Base-by-base conservation (phyloP, 2,329 filamentous ascomycete species). In the Curvularia sp. region DNA sequence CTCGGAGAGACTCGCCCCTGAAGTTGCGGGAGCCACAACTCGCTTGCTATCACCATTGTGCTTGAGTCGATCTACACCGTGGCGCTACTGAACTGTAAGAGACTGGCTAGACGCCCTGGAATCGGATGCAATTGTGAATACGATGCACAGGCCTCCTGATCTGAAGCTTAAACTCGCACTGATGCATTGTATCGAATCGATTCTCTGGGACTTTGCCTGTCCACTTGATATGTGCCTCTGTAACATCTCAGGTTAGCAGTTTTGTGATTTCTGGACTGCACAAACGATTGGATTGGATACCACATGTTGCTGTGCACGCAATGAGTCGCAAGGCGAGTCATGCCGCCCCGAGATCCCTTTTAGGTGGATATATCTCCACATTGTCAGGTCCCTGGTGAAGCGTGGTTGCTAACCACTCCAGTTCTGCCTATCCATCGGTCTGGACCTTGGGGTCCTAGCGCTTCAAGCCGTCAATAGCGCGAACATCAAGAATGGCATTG, bases 401-500 rank as follows among this genome's bases (percentile, higher is more conserved):
- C 45, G 13, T 32, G n/a, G 45, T 21, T 21, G 45, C 12, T 34
- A 9, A 21, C 28, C 19, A 12, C 36, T 27, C 34, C 36, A 50
- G 27, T 39, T n/a, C 13, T 43, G 46, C 41, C 36, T 34, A 38
- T 49, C 49, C 50, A 36, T 53, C 38, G 51, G 42, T 57, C 57
- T 55, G 60, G 60, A 50, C 57, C 48, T 10, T 34, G 34, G 30
- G 49, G 47, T 19, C 36, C 32, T 43, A 28, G 51, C 50, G 51
- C 46, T 39, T 18, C 28, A 38, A 53, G 53, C 57, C 49, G 36
- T 57, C 60, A 47, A 63, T 63, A 60, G 53, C 34, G 60, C 52
- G 42, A 49, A 53, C 39, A 15, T 49, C 25, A 43, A 36, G 46
- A 60, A 36, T 42, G 45, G 30, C 50, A 53, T 46, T 39, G 45